Percentiles rank a stretch among this genome's conserved stretches.
These are phyloP conservation scores for Triticum timopheevii DNA, from an alignment of 176 grass and related monocot species.

Conservation along the genomic window DNA sequence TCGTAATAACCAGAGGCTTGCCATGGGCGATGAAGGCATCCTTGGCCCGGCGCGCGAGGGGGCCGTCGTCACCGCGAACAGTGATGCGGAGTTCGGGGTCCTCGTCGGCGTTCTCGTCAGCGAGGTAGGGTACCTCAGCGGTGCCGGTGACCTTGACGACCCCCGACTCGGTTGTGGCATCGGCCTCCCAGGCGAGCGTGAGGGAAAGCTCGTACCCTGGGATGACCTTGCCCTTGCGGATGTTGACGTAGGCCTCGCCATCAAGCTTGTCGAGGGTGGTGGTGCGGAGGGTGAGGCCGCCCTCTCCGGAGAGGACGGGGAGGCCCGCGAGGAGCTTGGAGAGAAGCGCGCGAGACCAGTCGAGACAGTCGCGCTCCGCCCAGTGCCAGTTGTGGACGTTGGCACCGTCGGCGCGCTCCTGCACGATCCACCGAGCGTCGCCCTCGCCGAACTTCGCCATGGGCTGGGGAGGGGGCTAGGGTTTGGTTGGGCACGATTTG, in stretches of 20 bases:
- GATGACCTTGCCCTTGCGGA: slow-evolving; percentile 97
- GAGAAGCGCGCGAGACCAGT: slow-evolving; percentile 81
- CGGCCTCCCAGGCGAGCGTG: slow-evolving; percentile 82
- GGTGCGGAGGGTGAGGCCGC: slow-evolving; percentile 66
- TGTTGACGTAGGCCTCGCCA: slow-evolving; percentile 96
- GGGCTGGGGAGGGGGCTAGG: neutral
- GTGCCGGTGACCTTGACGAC: slow-evolving; percentile 57
- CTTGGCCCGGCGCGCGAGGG: slow-evolving; percentile 78
- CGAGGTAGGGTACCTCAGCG: slow-evolving; percentile 88
- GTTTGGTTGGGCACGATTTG: slow-evolving; percentile 30
- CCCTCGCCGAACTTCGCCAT: slow-evolving; percentile 96
- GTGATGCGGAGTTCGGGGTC: slow-evolving; percentile 81
- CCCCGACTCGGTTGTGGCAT: slow-evolving; percentile 47
- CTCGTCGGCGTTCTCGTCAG: slow-evolving; percentile 94
- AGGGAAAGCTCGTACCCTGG: slow-evolving; percentile 89
- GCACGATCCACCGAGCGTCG: slow-evolving; percentile 96
- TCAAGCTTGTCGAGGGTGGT: slow-evolving; percentile 80
- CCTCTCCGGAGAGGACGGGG: slow-evolving; percentile 79
- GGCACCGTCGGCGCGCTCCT: slow-evolving; percentile 84
- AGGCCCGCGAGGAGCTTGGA: slow-evolving; percentile 63
- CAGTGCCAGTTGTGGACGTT: slow-evolving; percentile 99
- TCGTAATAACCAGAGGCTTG: slow-evolving; percentile 79
- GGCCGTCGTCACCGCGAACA: slow-evolving; percentile 71
- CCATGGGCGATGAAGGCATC: slow-evolving; percentile 76
- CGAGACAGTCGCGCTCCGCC: slow-evolving; percentile 90